Base-by-base conservation (phyloP, 1,284 basidiomycete genomes). In the Uromyces viciae-fabae region DNA sequence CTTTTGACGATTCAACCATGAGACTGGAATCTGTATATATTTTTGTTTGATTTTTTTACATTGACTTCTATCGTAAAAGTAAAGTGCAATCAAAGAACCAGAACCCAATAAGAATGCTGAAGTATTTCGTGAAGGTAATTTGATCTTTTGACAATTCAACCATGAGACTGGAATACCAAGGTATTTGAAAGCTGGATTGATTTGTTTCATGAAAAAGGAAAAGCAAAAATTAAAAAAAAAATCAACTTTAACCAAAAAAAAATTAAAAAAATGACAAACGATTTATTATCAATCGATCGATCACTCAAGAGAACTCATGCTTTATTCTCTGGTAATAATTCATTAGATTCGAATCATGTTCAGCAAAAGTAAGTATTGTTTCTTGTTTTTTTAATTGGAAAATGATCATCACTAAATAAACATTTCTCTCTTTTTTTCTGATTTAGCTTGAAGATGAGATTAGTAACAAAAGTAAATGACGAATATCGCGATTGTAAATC, bases 401-500 rank as follows among this genome's bases (percentile, higher is more conserved):
- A n/a, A n/a, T n/a, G n/a, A n/a, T n/a, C n/a, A n/a, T 73, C 46
- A 25, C 1, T 2, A 54, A n/a, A 40, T 36, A 2, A 38, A 38
- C 19, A 60, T 43, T 73, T 49, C 25, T 0, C 1, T 11, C 9
- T 82, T 68, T 25, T 17, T 14, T 31, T 58, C 52, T 4, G 19
- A 28, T 36, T 4, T 83, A 88, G 88, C 38, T 85, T 86, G 82
- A 88, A 87, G 82, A 85, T 87, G 46, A 88, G 88, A 77, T 85
- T 89, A 3, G 84, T 87, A 0, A 92, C 84, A 90, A 97, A 90
- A 91, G 93, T 87, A 86, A 90, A 84, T 88, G 92, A 87, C 17
- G 96, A 98, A 87, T 99, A 96, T 87, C 89, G 89, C 79, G 91
- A 97, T 85, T 94, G 90, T 83, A 93, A 93, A 85, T 90, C 91